Conservation (phyloP, 2,329 filamentous ascomycete species). For the Phaeosphaeriaceae sp. region DNA sequence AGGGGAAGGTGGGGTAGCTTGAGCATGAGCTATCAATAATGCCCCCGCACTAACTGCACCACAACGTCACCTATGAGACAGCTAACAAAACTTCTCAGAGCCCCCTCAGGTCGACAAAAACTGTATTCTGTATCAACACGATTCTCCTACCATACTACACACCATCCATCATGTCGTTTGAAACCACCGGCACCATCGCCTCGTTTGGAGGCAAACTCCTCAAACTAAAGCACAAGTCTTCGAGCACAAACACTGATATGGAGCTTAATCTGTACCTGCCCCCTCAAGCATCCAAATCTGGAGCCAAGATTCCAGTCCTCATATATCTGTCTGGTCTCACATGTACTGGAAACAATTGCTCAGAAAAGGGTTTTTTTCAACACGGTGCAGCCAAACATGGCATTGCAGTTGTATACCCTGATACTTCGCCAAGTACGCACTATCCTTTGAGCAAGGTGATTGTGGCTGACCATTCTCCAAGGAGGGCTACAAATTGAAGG, state of each 20-base stretch:
- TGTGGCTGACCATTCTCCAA: slow-evolving; percentile 40
- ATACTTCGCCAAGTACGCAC: slow-evolving; percentile 82
- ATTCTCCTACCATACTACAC: slow-evolving; percentile 20
- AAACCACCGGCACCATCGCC: slow-evolving; percentile 85
- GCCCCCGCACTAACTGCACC: slow-evolving; percentile 39
- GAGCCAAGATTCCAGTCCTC: slow-evolving; percentile 76
- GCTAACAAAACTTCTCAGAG: slow-evolving; percentile 30
- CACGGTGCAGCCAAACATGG: slow-evolving; percentile 77
- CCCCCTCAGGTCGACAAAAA: slow-evolving; percentile 17
- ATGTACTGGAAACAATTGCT: slow-evolving; percentile 84
- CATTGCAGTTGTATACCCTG: slow-evolving; percentile 92
- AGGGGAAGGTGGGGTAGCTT: slow-evolving; percentile 40
- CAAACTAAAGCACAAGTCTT: slow-evolving; percentile 87
- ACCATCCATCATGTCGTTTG: slow-evolving; percentile 67
- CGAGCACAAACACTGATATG: slow-evolving; percentile 85
- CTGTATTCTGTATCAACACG: slow-evolving; percentile 15
- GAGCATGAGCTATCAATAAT: slow-evolving; percentile 25
- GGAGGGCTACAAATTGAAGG: slow-evolving; percentile 79
- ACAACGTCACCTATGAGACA: slow-evolving; percentile 41
- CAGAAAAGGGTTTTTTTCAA: slow-evolving; percentile 88
- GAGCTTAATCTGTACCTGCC: slow-evolving; percentile 91
- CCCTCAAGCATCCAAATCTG: slow-evolving; percentile 65
- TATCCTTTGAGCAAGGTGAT: neutral
- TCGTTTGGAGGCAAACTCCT: slow-evolving; percentile 93
- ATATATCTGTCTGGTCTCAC: slow-evolving; percentile 95